These are phyloP conservation scores for Lycium ferocissimum DNA, from an alignment of 257 asterid genomes.

Conservation along the genomic window DNA sequence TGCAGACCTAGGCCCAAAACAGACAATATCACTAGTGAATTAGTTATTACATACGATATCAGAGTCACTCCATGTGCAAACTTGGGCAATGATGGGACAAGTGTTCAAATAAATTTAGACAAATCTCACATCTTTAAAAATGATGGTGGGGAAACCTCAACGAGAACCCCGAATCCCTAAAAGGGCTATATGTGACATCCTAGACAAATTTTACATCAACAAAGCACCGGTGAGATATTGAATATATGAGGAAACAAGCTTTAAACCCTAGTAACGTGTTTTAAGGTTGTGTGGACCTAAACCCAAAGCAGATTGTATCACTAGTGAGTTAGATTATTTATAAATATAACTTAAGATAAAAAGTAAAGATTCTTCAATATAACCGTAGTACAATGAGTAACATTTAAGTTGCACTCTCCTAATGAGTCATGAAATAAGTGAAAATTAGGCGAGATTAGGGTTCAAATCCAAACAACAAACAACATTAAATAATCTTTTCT, in stretches of 20 bases:
- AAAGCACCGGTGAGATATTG: neutral
- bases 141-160: neutral
- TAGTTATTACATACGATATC: neutral
- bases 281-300: neutral
- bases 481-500: neutral
- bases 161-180: neutral
- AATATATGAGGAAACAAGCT: neutral
- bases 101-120: no score
- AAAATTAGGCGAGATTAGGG: neutral
- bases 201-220: neutral
- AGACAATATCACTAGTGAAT: neutral
- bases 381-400: neutral
- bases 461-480: neutral
- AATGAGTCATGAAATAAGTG: neutral
- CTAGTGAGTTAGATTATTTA: no score
- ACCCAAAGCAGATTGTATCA: no score
- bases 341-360: neutral
- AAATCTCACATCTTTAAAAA: neutral
- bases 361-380: neutral
- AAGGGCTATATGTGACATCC: neutral
- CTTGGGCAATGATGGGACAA: neutral
- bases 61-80: neutral
- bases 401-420: neutral
- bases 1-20: neutral
- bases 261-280: neutral